Evolutionary conservation across 495 filamentous ascomycete species (phyloP).

Genomic region (Hypoxylon intermedium): DNA sequence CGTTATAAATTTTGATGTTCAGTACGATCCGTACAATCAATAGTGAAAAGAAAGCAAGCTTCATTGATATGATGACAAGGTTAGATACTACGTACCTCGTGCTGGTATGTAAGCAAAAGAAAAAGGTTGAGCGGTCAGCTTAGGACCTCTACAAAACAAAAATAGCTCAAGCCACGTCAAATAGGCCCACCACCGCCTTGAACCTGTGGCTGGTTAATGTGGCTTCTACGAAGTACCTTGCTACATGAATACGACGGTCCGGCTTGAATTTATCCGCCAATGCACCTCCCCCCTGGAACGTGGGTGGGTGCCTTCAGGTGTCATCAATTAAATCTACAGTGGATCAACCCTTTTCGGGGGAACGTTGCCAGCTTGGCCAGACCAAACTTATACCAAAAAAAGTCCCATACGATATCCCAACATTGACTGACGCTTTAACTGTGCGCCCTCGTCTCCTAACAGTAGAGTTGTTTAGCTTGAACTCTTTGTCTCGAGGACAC

Average conservation of each 20-base stretch:
- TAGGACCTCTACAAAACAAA: background rate
- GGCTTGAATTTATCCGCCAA: slow-evolving; percentile 27
- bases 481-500: slow-evolving; percentile 6
- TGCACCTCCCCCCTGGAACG: background rate
- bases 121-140: slow-evolving; percentile 1
- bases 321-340: slow-evolving; percentile 37
- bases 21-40: no score
- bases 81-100: no score
- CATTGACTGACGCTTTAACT: slow-evolving; percentile 7
- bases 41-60: no score
- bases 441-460: slow-evolving; percentile 15
- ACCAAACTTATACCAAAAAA: slow-evolving; percentile 23
- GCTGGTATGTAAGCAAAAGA: background rate
- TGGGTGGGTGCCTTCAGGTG: slow-evolving; percentile 11
- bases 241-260: background rate
- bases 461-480: slow-evolving; percentile 3
- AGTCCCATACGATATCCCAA: slow-evolving; percentile 9
- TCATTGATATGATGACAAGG: no score
- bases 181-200: no score
- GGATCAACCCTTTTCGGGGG: slow-evolving; percentile 30
- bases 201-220: background rate
- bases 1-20: no score
- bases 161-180: no score
- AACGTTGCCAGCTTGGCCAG: slow-evolving; percentile 36
- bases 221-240: background rate